Base-by-base conservation (phyloP, 139 green algal genomes). In the Dunaliella primolecta region DNA sequence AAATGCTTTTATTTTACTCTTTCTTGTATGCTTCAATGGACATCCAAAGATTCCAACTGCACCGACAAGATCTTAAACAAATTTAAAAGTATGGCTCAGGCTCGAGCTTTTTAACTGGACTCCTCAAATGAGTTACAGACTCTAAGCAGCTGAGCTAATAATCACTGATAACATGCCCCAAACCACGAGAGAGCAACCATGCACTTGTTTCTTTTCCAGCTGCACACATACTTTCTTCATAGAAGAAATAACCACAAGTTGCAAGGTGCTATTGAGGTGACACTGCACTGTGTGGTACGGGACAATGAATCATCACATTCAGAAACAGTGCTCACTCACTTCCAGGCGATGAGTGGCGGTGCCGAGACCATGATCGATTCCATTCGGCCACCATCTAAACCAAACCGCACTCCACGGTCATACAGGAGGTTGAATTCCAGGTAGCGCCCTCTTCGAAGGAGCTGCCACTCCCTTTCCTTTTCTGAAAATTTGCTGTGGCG, bases 391-490 rank as follows among this genome's bases (percentile, higher is more conserved):
- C 94, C 95, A 55, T 96, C 94, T 20, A 97, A 90, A 30, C 95
- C 94, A 89, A 98, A 97, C 79, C 92, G 94, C 21, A 98, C 95
- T 70, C 97, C 96, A 15, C 97, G 89, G 86, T 99, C 97, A 87
- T 99, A 98, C 85, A 99, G 87, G 80, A 99, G 88, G 91, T 99
- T 99, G 93, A 99, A 99, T 89, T 99, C 97, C 46, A 77, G 79
- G 27, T 31, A 77, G 7, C 95, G 88, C 1, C 95, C 93, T 0
- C 95, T 85, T 38, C 97, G 88, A 76, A 97, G 81, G 76, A 97
- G 88, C 87, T 99, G 97, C 97, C 97, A 99, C 11, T 96, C 72
- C 27, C 93, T 85, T 87, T 99, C 83, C n/a, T 81, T 78, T 36
- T 97, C 91, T 7, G 81, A 92, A 83, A 94, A 98, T 0, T 86